Evolutionary conservation across 306 rosid genomes (phyloP).

Genomic region (Glycyrrhiza uralensis): DNA sequence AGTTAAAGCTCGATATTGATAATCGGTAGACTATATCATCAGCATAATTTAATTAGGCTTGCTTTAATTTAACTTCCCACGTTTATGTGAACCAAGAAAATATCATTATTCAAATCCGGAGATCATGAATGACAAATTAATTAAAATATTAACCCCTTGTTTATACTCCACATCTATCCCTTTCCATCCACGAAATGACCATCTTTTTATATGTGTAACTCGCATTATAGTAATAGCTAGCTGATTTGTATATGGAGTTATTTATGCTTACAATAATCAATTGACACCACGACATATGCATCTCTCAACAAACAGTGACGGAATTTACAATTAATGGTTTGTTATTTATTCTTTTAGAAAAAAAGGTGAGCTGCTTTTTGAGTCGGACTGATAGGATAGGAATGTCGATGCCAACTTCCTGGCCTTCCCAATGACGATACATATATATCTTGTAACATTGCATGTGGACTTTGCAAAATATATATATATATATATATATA

Average conservation of each 20-base stretch:
- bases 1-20: neutral
- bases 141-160: neutral
- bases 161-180: neutral
- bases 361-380: neutral
- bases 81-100: too few relatives aligned
- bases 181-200: neutral
- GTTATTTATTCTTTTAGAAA: neutral
- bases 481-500: too few relatives aligned
- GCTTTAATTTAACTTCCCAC: neutral
- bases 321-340: neutral
- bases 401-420: neutral
- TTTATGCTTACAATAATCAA: neutral
- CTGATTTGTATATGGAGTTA: neutral
- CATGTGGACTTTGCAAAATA: neutral
- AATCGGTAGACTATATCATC: neutral
- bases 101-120: neutral
- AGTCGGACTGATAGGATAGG: neutral
- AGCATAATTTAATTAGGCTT: neutral
- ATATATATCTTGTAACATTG: neutral
- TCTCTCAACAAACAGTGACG: neutral
- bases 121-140: neutral
- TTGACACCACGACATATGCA: neutral
- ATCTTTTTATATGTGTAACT: neutral
- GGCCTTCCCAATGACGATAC: neutral
- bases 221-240: neutral